Evolutionary conservation across 345 rosid genomes (phyloP).

Genomic region (Cardiospermum halicacabum): DNA sequence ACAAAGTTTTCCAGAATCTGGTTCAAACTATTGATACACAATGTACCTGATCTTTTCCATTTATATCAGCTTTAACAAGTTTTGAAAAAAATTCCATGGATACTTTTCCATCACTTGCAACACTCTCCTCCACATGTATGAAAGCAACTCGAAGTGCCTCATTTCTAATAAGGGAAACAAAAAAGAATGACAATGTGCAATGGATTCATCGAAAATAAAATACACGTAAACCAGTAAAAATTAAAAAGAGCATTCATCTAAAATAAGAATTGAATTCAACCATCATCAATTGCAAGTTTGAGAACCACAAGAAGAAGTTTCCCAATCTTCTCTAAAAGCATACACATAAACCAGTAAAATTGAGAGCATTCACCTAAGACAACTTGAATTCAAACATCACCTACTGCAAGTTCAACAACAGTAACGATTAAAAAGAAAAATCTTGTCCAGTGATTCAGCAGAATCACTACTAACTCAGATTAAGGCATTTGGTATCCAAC

Average conservation of each 20-base stretch:
- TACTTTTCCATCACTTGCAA: slow-evolving; percentile 42
- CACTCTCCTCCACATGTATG: slow-evolving; percentile 86
- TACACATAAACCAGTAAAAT: not conserved
- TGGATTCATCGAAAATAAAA: not conserved
- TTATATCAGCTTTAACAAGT: slow-evolving; percentile 93
- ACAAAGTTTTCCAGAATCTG: not conserved
- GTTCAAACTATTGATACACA: not conserved
- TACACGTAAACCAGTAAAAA: not conserved
- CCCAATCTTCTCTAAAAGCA: not conserved
- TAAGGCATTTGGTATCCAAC: too few species aligned
- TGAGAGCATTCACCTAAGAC: not conserved
- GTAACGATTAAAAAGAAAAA: not conserved
- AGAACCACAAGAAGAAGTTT: not conserved
- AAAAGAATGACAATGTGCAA: not conserved
- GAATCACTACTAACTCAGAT: not conserved
- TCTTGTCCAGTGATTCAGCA: not conserved
- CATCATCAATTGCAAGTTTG: not conserved
- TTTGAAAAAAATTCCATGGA: slow-evolving; percentile 69
- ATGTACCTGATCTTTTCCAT: slow-evolving; percentile 97
- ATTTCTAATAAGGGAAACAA: slow-evolving; percentile 43
- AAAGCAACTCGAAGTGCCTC: slow-evolving; percentile 98
- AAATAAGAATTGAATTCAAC: not conserved
- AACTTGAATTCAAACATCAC: not conserved
- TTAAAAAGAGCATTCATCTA: not conserved
- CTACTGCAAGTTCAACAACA: not conserved